These are phyloP conservation scores for Penicillium goetzii DNA, from an alignment of 495 filamentous ascomycete species.

Conservation along the genomic window DNA sequence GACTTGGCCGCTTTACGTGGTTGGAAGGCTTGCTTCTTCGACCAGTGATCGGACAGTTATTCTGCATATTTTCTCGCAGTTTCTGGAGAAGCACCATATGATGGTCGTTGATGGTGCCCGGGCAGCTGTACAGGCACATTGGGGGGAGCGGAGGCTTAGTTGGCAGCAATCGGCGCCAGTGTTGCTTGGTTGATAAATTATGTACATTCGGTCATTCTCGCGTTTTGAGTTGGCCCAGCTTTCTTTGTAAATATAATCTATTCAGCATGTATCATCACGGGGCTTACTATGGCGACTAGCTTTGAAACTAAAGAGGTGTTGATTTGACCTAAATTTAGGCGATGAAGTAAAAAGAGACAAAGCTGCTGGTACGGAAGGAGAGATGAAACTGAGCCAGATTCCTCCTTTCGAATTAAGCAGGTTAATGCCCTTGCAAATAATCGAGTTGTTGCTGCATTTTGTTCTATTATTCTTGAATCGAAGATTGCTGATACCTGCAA, in stretches of 20 bases:
- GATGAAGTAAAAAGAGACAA: no score
- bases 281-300: no score
- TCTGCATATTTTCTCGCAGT: slow-evolving; percentile 23
- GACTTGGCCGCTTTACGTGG: slow-evolving; percentile 23
- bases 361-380: no score
- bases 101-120: slow-evolving; percentile 22
- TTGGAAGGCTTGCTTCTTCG: slow-evolving; percentile 16
- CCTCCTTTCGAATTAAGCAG: background rate
- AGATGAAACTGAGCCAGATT: background rate
- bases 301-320: no score
- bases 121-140: background rate
- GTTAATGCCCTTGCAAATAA: background rate
- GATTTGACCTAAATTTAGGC: no score
- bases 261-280: background rate
- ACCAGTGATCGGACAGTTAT: slow-evolving; percentile 20
- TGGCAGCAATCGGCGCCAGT: background rate
- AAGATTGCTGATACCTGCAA: background rate
- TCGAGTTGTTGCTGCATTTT: background rate
- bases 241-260: background rate
- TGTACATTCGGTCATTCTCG: background rate
- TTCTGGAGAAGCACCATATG: slow-evolving; percentile 23
- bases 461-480: background rate
- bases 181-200: background rate
- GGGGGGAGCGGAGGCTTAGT: background rate
- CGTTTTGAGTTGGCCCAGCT: background rate